Conservation (phyloP, 2,329 filamentous ascomycete genomes). For the Clonostachys byssicola region DNA sequence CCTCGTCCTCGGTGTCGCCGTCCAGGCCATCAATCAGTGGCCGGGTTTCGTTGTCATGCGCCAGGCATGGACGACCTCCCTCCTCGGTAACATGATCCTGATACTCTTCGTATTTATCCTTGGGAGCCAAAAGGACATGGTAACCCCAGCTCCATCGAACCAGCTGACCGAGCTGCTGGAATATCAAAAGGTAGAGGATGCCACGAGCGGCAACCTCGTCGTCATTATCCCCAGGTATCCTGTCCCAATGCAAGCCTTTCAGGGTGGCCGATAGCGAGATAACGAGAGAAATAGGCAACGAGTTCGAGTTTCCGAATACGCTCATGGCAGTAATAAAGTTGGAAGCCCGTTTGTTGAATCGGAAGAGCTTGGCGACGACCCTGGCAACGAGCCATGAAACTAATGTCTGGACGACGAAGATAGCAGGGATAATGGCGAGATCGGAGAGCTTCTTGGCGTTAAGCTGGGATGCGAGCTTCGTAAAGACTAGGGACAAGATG, state of each 20-base stretch:
- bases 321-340: conserved; percentile 99
- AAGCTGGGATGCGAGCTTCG: conserved; percentile 90
- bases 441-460: conserved; percentile 87
- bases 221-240: conserved; percentile 86
- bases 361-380: conserved; percentile 67
- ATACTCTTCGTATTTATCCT: conserved; percentile 66
- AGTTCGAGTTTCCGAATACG: conserved; percentile 97
- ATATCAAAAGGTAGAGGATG: conserved; percentile 93
- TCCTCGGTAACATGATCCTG: conserved; percentile 48
- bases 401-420: conserved; percentile 78
- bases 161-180: conserved; percentile 93
- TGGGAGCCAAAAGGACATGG: conserved; percentile 86
- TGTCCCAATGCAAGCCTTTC: conserved; percentile 89
- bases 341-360: conserved; percentile 77
- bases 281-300: conserved; percentile 91
- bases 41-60: conserved; percentile 22
- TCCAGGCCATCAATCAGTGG: conserved; percentile 29
- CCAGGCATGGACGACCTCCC: conserved; percentile 24
- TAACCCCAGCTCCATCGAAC: conserved; percentile 99
- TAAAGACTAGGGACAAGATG: conserved; percentile 65
- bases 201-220: conserved; percentile 91
- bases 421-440: conserved; percentile 85
- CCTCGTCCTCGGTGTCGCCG: conserved; percentile 18
- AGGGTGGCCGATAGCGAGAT: conserved; percentile 91
- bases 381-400: conserved; percentile 80